phyloP scores from a whole-genome alignment of 805 yeast genomes.

The Maudiozyma barnettii region DNA sequence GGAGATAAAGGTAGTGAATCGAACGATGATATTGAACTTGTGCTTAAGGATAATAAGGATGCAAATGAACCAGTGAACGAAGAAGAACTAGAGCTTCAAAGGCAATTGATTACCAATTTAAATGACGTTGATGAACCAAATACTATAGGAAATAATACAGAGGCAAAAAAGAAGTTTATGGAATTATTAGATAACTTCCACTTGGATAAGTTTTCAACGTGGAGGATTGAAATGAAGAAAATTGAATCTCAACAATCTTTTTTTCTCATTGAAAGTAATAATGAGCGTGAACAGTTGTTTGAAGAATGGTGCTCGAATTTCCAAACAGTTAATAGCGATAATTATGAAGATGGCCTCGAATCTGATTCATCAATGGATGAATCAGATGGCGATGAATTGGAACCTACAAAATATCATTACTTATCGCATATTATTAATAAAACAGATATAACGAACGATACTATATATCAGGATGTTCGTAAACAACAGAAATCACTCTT shows the following conservation, averaged over 20 bases:
- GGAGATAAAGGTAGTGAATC: not conserved
- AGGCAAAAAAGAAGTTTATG: conserved; percentile 21
- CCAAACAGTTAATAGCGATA: not conserved
- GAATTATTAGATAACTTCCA: conserved; percentile 28
- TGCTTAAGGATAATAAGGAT: not conserved
- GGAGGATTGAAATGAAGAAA: conserved; percentile 38
- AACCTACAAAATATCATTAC: conserved; percentile 26
- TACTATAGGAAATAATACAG: too few species aligned
- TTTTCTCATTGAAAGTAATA: conserved; percentile 27
- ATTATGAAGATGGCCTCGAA: conserved; percentile 12
- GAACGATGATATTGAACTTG: not conserved
- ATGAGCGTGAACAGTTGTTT: conserved; percentile 32
- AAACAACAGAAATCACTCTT: conserved; percentile 16
- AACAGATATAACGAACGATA: conserved; percentile 11
- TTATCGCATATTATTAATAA: conserved; percentile 26
- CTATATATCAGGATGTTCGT: conserved; percentile 22
- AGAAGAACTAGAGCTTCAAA: not conserved
- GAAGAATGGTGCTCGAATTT: conserved; percentile 35
- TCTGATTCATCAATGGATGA: not conserved
- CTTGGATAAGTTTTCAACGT: conserved; percentile 38
- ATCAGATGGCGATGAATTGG: conserved; percentile 7
- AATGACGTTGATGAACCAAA: not conserved
- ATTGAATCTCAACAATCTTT: conserved; percentile 37
- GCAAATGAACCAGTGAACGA: not conserved
- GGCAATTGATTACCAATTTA: not conserved